These are phyloP conservation scores for Penicillium sp. DNA, from an alignment of 2,329 filamentous ascomycete genomes.

Conservation along the genomic window DNA sequence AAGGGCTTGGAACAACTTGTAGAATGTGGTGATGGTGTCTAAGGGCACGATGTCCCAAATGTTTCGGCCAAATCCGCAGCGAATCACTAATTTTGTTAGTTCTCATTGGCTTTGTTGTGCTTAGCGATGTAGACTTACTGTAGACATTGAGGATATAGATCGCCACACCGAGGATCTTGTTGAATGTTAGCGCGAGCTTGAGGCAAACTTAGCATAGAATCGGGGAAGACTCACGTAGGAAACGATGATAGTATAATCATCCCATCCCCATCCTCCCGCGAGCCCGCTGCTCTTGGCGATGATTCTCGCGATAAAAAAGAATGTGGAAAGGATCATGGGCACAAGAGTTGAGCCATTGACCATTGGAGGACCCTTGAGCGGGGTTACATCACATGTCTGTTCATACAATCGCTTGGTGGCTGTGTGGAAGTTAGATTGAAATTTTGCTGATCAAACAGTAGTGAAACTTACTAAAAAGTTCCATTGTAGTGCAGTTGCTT, in stretches of 20 bases:
- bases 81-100: constrained; percentile 8
- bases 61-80: constrained; percentile 20
- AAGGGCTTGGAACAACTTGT: constrained; percentile 20
- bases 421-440: background rate
- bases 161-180: constrained; percentile 6
- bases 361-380: constrained; percentile 1
- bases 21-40: constrained; percentile 17
- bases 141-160: constrained; percentile 13
- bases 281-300: constrained; percentile 16
- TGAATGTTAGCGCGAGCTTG: background rate
- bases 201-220: background rate
- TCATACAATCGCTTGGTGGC: constrained; percentile 15
- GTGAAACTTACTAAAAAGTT: constrained; percentile 16
- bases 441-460: background rate
- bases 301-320: constrained; percentile 19
- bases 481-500: constrained; percentile 15
- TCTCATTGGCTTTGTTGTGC: background rate
- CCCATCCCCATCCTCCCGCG: constrained; percentile 21
- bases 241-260: constrained; percentile 23
- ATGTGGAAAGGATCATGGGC: constrained; percentile 17
- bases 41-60: constrained; percentile 23
- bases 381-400: constrained; percentile 14
- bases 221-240: constrained; percentile 18
- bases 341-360: constrained; percentile 9
- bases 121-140: constrained; percentile 2